A percentile compares a stretch with the other conserved stretches of the same genome.
These are phyloP conservation scores for Dendrocalamus latiflorus DNA, from an alignment of 202 grass and related monocot genomes.

Conservation along the genomic window DNA sequence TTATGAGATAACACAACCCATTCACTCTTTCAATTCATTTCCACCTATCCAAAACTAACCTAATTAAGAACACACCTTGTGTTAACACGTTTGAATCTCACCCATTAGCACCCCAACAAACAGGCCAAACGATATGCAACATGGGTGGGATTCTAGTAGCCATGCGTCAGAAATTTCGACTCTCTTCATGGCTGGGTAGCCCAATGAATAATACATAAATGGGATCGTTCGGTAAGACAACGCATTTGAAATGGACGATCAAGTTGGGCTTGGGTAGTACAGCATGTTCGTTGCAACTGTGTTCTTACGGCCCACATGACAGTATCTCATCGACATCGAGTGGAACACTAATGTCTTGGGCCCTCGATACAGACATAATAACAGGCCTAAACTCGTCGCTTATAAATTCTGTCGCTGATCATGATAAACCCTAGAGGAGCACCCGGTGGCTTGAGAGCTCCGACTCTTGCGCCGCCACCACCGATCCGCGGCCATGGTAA, in stretches of 20 bases:
- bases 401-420: not conserved
- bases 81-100: no score
- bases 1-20: no score
- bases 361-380: no score
- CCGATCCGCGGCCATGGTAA: conserved; percentile 16
- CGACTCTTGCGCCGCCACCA: not conserved
- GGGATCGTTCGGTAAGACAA: no score
- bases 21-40: no score
- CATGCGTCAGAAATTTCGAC: no score
- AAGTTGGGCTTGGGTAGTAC: not conserved
- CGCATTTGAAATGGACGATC: not conserved
- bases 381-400: not conserved
- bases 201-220: not conserved
- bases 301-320: not conserved
- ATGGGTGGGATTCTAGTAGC: no score
- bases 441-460: not conserved
- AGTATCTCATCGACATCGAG: not conserved
- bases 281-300: no score
- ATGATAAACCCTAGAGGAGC: not conserved
- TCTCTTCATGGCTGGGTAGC: not conserved
- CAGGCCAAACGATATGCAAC: no score
- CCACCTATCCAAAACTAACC: no score
- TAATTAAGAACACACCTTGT: no score
- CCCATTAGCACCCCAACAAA: no score
- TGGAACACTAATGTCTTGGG: not conserved